Conservation (phyloP, 202 grass and related monocot genomes). For the Eragrostis tef region DNA sequence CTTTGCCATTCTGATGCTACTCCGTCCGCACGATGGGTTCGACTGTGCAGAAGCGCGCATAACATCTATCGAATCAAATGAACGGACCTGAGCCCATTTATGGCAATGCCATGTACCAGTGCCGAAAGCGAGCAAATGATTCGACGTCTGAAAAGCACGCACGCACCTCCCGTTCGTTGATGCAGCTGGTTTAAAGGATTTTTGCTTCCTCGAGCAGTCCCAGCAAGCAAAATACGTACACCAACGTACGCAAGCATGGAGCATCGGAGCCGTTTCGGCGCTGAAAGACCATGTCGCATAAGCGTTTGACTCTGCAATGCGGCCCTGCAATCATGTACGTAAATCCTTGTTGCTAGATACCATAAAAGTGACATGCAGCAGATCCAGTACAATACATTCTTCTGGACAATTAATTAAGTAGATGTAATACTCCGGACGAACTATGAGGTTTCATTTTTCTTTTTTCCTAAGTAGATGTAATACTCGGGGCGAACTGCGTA, state of each 20-base stretch:
- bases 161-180: not conserved
- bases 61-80: not conserved
- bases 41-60: too few relatives aligned
- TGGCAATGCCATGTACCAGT: constrained; percentile 37
- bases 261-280: too few relatives aligned
- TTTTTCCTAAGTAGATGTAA: too few relatives aligned
- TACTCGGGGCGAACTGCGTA: too few relatives aligned
- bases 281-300: too few relatives aligned
- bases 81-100: constrained; percentile 40
- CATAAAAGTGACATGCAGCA: not conserved
- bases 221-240: not conserved
- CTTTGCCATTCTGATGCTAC: not conserved
- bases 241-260: not conserved
- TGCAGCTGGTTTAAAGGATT: constrained; percentile 20
- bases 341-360: too few relatives aligned
- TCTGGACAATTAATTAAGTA: not conserved
- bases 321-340: too few relatives aligned
- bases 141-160: constrained; percentile 40
- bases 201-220: too few relatives aligned
- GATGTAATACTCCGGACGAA: too few relatives aligned
- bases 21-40: not conserved
- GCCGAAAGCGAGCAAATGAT: not conserved
- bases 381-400: not conserved
- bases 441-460: too few relatives aligned
- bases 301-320: too few relatives aligned